Conservation (phyloP, 306 rosid species). For the Ormosia semicastrata region DNA sequence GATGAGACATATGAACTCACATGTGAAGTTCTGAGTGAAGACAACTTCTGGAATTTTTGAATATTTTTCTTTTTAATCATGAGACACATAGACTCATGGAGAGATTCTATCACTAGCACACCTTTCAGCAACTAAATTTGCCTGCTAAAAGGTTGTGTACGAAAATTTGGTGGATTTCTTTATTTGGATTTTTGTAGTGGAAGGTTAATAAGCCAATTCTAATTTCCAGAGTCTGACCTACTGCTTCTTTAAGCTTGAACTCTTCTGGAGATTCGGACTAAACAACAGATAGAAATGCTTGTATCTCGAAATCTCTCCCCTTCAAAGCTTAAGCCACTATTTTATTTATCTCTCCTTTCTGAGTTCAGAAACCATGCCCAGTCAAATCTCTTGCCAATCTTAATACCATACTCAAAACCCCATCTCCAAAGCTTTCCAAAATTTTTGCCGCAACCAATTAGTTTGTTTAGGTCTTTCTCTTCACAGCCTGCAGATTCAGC, state of each 20-base stretch:
- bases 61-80: not conserved
- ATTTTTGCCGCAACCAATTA: not conserved
- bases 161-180: not conserved
- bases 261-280: not conserved
- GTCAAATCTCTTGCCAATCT: not conserved
- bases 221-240: not conserved
- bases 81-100: not conserved
- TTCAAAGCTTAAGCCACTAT: constrained; percentile 37
- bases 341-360: constrained; percentile 22
- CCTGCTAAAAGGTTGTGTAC: not conserved
- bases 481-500: constrained; percentile 28
- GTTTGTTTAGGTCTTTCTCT: constrained; percentile 32
- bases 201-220: not conserved
- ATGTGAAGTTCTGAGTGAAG: not conserved
- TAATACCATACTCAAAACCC: constrained; percentile 20
- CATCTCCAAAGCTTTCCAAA: constrained; percentile 5
- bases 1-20: not conserved
- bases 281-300: constrained; percentile 32
- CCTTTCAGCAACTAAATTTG: not conserved
- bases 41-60: not conserved
- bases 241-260: not conserved
- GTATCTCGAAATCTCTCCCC: constrained; percentile 35
- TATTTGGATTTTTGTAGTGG: not conserved
- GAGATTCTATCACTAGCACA: not conserved
- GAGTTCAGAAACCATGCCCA: constrained; percentile 2